These are phyloP conservation scores for Calendula officinalis DNA, from an alignment of 129 eudicot genomes.

Conservation along the genomic window DNA sequence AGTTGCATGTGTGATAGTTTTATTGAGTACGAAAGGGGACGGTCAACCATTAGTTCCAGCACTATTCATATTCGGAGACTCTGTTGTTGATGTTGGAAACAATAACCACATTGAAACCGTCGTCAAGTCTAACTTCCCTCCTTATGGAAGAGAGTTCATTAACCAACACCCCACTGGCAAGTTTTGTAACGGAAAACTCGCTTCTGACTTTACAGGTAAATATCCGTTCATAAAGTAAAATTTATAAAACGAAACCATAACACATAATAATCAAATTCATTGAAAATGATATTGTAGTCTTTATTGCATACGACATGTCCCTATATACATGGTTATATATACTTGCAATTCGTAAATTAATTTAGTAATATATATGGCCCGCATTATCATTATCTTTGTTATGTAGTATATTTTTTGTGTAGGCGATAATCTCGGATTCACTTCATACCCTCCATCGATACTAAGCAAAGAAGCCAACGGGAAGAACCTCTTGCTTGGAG, in stretches of 20 bases:
- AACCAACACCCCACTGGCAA: constrained; percentile 61
- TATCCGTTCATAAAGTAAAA: background rate
- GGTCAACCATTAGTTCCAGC: constrained; percentile 87
- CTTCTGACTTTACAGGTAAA: constrained; percentile 80
- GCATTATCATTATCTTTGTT: no score
- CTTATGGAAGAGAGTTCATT: constrained; percentile 82
- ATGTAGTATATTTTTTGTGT: constrained; percentile 6
- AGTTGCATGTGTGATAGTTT: background rate
- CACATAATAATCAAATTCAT: background rate
- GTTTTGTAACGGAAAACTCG: constrained; percentile 92
- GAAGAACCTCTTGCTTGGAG: constrained; percentile 67
- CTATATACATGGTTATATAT: no score
- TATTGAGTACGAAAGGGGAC: constrained; percentile 13
- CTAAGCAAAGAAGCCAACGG: constrained; percentile 70
- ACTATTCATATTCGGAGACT: constrained; percentile 78
- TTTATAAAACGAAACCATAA: background rate
- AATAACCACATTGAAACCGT: constrained; percentile 72
- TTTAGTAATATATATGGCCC: no score
- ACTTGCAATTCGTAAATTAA: no score
- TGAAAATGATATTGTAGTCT: no score
- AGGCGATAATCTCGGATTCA: constrained; percentile 90
- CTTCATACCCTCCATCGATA: constrained; percentile 68
- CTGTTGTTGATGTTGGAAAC: constrained; percentile 83
- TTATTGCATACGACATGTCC: no score
- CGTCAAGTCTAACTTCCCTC: constrained; percentile 76